A percentile compares a stretch with the other conserved stretches of the same genome.
These are phyloP conservation scores for Dictyostelium intermedium DNA, from an alignment of 78 protist genomes.

Conservation along the genomic window DNA sequence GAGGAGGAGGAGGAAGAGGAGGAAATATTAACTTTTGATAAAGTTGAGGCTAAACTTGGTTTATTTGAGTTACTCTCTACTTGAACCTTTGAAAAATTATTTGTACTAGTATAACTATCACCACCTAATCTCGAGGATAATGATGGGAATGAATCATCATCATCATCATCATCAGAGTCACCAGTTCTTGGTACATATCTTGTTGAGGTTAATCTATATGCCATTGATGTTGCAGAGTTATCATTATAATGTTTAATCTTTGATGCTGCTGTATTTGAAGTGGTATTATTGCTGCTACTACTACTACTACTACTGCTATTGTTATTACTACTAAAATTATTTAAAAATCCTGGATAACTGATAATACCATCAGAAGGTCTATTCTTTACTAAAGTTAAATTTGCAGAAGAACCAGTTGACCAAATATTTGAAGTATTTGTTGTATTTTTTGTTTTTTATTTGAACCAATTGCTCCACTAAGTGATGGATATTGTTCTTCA, in stretches of 20 bases:
- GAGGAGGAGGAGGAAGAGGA: background rate
- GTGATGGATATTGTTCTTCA: constrained; percentile 66
- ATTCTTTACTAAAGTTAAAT: constrained; percentile 26
- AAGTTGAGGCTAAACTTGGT: constrained; percentile 1
- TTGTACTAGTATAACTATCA: constrained; percentile 4
- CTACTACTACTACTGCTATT: background rate
- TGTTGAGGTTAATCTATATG: background rate
- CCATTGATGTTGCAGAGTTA: background rate
- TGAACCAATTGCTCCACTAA: background rate
- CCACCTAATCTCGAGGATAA: background rate
- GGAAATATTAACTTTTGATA: background rate
- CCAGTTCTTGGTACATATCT: background rate
- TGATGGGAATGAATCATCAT: constrained; percentile 18
- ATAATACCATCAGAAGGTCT: constrained; percentile 12
- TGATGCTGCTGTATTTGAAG: background rate
- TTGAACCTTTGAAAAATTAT: constrained; percentile 27
- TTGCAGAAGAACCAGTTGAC: constrained; percentile 13
- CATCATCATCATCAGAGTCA: constrained; percentile 6
- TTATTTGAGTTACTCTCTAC: background rate
- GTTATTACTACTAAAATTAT: background rate
- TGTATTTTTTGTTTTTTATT: background rate
- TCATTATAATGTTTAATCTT: background rate
- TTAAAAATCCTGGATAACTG: background rate
- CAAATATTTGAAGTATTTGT: constrained; percentile 9
- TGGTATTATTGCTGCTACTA: background rate